A percentile compares a stretch with the other conserved stretches of the same genome.
Conservation (phyloP, 306 rosid species). For the Pyrus pyrifolia region DNA sequence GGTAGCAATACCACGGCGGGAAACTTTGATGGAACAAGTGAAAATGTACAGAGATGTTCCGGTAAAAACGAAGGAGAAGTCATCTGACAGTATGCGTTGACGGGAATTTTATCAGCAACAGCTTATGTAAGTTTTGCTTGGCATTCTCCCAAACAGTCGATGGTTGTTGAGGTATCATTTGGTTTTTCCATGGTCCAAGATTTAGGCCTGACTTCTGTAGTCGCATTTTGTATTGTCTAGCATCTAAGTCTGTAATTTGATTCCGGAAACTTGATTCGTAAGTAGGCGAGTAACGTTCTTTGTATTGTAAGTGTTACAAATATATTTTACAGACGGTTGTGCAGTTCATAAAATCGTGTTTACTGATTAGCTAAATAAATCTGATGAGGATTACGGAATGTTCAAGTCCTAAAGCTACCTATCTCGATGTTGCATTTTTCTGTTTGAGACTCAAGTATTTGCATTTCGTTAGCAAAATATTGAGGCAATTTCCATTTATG, state of each 20-base stretch:
- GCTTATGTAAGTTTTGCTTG: conserved; percentile 7
- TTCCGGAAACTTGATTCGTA: background rate
- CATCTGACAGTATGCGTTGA: background rate
- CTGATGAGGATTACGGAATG: no score
- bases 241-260: conserved; percentile 1
- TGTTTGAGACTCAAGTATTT: no score
- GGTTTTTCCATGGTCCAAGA: background rate
- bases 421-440: no score
- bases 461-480: no score
- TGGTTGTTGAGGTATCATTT: conserved; percentile 5
- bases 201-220: background rate
- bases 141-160: background rate
- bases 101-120: background rate
- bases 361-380: no score
- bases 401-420: no score
- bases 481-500: no score
- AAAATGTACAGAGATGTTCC: conserved; percentile 63
- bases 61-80: conserved; percentile 57
- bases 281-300: background rate
- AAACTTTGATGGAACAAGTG: conserved; percentile 53
- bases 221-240: conserved; percentile 1
- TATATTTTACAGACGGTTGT: background rate
- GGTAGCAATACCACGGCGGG: conserved; percentile 81
- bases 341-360: no score
- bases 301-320: background rate